A percentile compares a stretch with the other conserved stretches of the same genome.
These are phyloP conservation scores for Calocera viscosa DNA, from an alignment of 768 basidiomycete species.

Conservation along the genomic window DNA sequence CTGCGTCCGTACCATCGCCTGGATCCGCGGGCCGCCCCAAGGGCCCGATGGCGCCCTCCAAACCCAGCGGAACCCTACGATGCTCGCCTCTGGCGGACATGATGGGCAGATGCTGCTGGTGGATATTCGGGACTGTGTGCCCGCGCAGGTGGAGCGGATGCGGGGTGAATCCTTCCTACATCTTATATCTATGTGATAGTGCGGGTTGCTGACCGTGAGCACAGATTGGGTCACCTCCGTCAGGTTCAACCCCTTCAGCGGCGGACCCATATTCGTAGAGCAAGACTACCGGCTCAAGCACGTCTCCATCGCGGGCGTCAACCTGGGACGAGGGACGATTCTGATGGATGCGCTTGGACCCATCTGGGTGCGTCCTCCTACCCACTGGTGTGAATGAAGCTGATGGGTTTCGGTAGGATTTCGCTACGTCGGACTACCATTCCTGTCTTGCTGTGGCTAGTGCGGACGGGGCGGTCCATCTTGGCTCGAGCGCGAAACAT, in stretches of 20 bases:
- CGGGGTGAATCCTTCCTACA: slow-evolving; percentile 38
- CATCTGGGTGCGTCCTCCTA: slow-evolving; percentile 53
- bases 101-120: slow-evolving; percentile 66
- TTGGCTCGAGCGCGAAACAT: slow-evolving; percentile 17
- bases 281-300: slow-evolving; percentile 70
- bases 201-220: neutral
- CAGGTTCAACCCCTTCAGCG: slow-evolving; percentile 52
- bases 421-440: slow-evolving; percentile 72
- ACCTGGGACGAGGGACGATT: slow-evolving; percentile 60
- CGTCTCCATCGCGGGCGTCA: slow-evolving; percentile 56
- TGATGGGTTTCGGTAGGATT: slow-evolving; percentile 36
- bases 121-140: slow-evolving; percentile 59
- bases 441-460: slow-evolving; percentile 72
- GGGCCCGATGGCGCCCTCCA: slow-evolving; percentile 36
- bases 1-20: slow-evolving; percentile 61
- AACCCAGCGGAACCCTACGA: slow-evolving; percentile 47
- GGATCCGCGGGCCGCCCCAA: slow-evolving; percentile 56
- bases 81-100: slow-evolving; percentile 65
- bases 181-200: slow-evolving; percentile 8
- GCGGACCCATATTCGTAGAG: slow-evolving; percentile 65
- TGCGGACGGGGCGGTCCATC: slow-evolving; percentile 53
- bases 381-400: neutral
- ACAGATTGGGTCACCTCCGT: slow-evolving; percentile 61
- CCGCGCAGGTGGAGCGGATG: slow-evolving; percentile 61
- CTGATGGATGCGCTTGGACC: slow-evolving; percentile 66